Evolutionary conservation across 345 rosid species (phyloP).

Genomic region (Dimocarpus longan): DNA sequence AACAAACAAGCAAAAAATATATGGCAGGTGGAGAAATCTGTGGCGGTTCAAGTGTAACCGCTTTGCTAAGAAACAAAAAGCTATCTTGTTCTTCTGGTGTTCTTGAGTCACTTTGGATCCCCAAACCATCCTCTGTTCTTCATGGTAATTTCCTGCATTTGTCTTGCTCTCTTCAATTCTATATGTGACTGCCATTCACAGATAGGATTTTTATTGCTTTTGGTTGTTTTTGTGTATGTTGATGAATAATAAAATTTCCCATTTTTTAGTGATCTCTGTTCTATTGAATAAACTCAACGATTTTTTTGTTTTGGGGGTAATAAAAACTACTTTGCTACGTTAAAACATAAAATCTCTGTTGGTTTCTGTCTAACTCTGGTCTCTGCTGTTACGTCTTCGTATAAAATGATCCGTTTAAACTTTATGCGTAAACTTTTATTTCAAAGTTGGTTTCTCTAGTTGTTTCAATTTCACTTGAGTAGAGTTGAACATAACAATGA

Average conservation of each 20-base stretch:
- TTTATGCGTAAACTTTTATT: too few relatives aligned
- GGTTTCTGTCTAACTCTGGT: neutral
- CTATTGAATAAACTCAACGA: neutral
- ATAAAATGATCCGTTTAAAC: too few relatives aligned
- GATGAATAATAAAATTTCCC: neutral
- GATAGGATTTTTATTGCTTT: neutral
- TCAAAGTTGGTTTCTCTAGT: too few relatives aligned
- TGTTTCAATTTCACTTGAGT: too few relatives aligned
- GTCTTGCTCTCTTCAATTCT: neutral
- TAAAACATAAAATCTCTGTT: neutral
- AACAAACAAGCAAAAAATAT: neutral
- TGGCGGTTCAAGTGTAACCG: slow-evolving; percentile 26
- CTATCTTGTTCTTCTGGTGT: slow-evolving; percentile 35
- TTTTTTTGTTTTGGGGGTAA: neutral
- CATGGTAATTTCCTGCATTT: slow-evolving; percentile 34
- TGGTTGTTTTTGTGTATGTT: neutral
- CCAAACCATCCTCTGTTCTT: slow-evolving; percentile 32
- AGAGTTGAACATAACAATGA: too few relatives aligned
- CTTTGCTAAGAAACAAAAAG: slow-evolving; percentile 33
- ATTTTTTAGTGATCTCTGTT: neutral
- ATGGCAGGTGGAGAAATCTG: slow-evolving; percentile 35
- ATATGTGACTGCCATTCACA: neutral
- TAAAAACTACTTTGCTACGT: neutral
- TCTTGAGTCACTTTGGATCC: slow-evolving; percentile 45
- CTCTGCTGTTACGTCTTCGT: neutral